Conservation (phyloP, 176 grass and related monocot genomes). For the Musa acuminata region DNA sequence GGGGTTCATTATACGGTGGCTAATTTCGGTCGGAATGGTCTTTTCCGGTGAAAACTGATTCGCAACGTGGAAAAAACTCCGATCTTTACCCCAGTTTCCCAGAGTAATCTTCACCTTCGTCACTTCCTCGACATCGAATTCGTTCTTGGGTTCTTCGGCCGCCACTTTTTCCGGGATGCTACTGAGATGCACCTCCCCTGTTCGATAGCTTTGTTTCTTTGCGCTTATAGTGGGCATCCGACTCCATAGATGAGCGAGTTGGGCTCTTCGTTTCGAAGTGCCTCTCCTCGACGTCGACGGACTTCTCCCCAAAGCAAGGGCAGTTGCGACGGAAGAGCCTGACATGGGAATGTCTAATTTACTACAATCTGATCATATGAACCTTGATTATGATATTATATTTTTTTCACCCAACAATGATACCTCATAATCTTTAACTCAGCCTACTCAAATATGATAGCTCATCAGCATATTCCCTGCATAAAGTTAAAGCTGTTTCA, state of each 20-base stretch:
- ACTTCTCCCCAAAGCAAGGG: slow-evolving; percentile 55
- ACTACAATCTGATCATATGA: too few species aligned
- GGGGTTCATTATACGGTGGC: slow-evolving; percentile 23
- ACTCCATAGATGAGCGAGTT: not conserved
- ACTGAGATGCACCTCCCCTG: slow-evolving; percentile 11
- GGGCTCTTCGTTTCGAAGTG: slow-evolving; percentile 11
- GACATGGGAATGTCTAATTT: too few species aligned
- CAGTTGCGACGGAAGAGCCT: slow-evolving; percentile 38
- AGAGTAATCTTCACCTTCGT: slow-evolving; percentile 14
- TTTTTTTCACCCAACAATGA: too few species aligned
- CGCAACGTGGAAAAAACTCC: slow-evolving; percentile 21
- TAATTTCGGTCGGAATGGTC: slow-evolving; percentile 5
- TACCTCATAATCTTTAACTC: too few species aligned
- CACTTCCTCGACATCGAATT: slow-evolving; percentile 1
- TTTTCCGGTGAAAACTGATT: slow-evolving; percentile 6
- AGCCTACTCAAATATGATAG: too few species aligned
- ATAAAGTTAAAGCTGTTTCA: too few species aligned
- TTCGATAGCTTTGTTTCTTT: not conserved
- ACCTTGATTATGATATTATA: too few species aligned
- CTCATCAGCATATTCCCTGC: too few species aligned
- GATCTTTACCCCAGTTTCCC: slow-evolving; percentile 11
- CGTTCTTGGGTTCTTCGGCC: not conserved
- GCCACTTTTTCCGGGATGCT: not conserved
- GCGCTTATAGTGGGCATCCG: not conserved
- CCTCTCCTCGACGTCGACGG: slow-evolving; percentile 37